These are phyloP conservation scores for Marasmius oreades DNA, from an alignment of 1,284 basidiomycete species.

Conservation along the genomic window DNA sequence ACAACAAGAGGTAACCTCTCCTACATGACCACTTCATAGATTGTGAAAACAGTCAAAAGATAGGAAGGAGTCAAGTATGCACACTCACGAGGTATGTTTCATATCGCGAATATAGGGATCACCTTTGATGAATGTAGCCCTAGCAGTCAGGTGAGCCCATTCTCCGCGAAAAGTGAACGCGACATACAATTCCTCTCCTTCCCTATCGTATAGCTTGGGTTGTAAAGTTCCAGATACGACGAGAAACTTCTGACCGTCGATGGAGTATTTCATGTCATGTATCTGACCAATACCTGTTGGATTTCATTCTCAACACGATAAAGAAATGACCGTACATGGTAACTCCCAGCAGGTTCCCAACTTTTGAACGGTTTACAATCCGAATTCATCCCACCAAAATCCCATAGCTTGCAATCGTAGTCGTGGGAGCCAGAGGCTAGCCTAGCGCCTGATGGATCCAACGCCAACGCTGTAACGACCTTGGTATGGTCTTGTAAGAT, in stretches of 20 bases:
- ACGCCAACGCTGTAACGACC: slow-evolving; percentile 86
- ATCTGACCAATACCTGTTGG: slow-evolving; percentile 47
- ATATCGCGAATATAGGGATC: slow-evolving; percentile 98
- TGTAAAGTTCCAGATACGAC: slow-evolving; percentile 87
- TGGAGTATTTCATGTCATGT: slow-evolving; percentile 85
- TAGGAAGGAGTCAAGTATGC: slow-evolving; percentile 2
- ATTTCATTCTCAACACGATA: slow-evolving; percentile 13
- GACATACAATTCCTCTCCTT: slow-evolving; percentile 87
- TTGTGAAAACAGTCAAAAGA: slow-evolving; percentile 1
- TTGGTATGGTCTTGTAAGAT: slow-evolving; percentile 92
- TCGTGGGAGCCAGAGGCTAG: slow-evolving; percentile 92
- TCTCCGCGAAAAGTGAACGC: slow-evolving; percentile 21
- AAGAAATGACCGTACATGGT: slow-evolving; percentile 64
- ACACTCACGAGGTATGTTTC: slow-evolving; percentile 86
- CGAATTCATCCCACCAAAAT: slow-evolving; percentile 97
- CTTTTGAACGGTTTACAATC: slow-evolving; percentile 91
- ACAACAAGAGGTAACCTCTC: slow-evolving; percentile 83
- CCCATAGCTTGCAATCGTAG: slow-evolving; percentile 97
- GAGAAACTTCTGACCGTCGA: slow-evolving; percentile 81
- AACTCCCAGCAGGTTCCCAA: slow-evolving; percentile 91
- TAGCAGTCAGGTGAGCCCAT: slow-evolving; percentile 52
- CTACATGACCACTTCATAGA: slow-evolving; percentile 81
- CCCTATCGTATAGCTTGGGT: slow-evolving; percentile 84
- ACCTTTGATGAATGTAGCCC: slow-evolving; percentile 88
- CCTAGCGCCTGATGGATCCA: slow-evolving; percentile 93